A percentile compares a stretch with the other conserved stretches of the same genome.
These are phyloP conservation scores for Chytriomyces sp. DNA, from an alignment of 192 early-diverging fungal species.

Conservation along the genomic window DNA sequence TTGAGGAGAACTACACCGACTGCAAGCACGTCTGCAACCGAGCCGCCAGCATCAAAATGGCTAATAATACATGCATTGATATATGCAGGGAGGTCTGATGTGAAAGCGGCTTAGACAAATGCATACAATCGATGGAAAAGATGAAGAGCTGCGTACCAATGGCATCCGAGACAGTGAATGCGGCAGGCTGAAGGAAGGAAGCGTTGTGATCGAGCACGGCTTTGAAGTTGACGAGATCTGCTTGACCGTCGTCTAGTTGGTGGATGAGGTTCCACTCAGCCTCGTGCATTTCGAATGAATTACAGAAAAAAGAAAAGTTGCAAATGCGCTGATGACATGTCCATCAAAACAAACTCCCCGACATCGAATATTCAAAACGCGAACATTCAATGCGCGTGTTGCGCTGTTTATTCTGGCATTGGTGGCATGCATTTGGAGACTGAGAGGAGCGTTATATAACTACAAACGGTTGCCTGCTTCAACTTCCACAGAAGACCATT, in stretches of 20 bases:
- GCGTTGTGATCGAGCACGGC: not conserved
- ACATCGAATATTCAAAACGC: not conserved
- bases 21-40: slow-evolving; percentile 43
- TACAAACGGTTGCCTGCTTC: not conserved
- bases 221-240: not conserved
- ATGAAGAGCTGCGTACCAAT: not conserved
- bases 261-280: slow-evolving; percentile 12
- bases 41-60: not conserved
- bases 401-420: not conserved
- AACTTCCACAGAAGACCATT: not conserved
- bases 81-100: slow-evolving; percentile 7
- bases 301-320: not conserved
- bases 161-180: too few species aligned
- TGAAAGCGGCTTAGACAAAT: not conserved
- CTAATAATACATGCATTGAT: not conserved
- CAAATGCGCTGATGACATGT: not conserved
- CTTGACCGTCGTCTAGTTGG: not conserved
- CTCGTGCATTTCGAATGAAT: not conserved
- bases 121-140: not conserved
- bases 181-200: not conserved
- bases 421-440: not conserved
- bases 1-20: slow-evolving; percentile 76
- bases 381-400: too few species aligned
- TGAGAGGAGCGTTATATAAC: not conserved
- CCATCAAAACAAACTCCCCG: not conserved